A percentile compares a stretch with the other conserved stretches of the same genome.
Conservation (phyloP, 768 basidiomycete species). For the Leccinum sublutescens region DNA sequence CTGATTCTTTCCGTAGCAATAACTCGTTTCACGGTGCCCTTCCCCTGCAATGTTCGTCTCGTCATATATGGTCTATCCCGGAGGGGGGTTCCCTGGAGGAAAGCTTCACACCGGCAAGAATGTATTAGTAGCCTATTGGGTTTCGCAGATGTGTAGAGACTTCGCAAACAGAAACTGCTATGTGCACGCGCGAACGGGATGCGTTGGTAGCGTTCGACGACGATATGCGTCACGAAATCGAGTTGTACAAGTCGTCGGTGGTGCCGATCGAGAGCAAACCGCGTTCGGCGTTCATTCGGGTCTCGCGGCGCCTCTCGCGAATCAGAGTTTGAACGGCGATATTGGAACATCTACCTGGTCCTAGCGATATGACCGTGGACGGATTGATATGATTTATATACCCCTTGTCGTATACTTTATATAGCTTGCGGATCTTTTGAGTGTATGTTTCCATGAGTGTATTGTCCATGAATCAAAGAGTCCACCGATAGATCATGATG, state of each 20-base stretch:
- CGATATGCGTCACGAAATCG: conserved; percentile 52
- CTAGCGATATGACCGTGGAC: conserved; percentile 53
- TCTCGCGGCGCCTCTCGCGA: conserved; percentile 48
- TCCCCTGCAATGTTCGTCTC: no score
- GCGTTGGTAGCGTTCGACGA: conserved; percentile 40
- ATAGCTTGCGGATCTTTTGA: background rate
- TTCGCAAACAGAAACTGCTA: conserved; percentile 26
- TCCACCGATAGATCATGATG: no score
- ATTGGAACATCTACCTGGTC: conserved; percentile 36
- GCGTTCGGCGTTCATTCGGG: conserved; percentile 45
- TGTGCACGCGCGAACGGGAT: conserved; percentile 49
- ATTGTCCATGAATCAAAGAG: background rate
- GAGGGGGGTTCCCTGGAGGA: no score
- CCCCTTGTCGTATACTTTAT: conserved; percentile 10
- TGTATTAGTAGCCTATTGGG: no score
- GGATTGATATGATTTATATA: conserved; percentile 36
- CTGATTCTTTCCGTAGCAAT: no score
- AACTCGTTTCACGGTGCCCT: no score
- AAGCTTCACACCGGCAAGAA: no score
- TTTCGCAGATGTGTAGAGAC: no score
- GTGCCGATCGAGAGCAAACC: conserved; percentile 50
- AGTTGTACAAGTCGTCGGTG: conserved; percentile 60
- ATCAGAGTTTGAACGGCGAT: conserved; percentile 38
- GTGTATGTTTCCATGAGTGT: background rate
- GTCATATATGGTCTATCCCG: no score